Evolutionary conservation across 768 basidiomycete genomes (phyloP), one percentile per base, ranked within the genome.

Genomic region (Russula ochroleuca): DNA sequence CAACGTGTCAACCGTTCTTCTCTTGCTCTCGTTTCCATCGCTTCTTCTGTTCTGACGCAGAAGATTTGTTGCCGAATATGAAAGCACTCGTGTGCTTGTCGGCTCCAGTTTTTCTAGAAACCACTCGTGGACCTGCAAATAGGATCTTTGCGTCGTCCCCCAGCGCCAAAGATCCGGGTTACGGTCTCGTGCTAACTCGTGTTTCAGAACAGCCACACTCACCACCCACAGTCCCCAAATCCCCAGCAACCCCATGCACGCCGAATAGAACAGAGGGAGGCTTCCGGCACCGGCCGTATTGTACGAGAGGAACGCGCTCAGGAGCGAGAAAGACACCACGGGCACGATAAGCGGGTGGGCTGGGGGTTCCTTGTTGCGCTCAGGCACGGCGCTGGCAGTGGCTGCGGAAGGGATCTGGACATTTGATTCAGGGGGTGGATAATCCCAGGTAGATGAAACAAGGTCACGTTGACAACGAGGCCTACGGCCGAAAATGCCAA

Each of bases 1-100:
- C 35, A 35, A 35, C 61, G 1, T 35, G 7, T 35, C 35, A 35
- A 35, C 61, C 47, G n/a, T 61, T 43, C 19, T 9, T 51, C 52
- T 49, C 52, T 43, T 67, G 66, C 49, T 69, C 65, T 54, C 69
- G 69, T 65, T 70, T 74, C 75, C 73, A 73, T 33, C 61, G 65
- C 57, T 75, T 76, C 67, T 76, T 76, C 70, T 73, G 70, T 21
- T 67, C 66, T 7, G 75, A 76, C 21, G 75, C 74, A 62, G 74
- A 72, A 13, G 72, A 66, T 68, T 81, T 87, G 77, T 91, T 93
- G 2, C 87, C 83, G 71, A 93, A 93, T 23, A 92, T 76, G 73
- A 92, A 92, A 5, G 85, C 71, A 17, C 89, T 91, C 5, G 90
- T 93, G 65, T 83, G 83, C 70, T 92, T 92, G 75, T 92, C 89